Evolutionary conservation across 2,329 filamentous ascomycete genomes (phyloP).

Genomic region (Aspergillus sp.): DNA sequence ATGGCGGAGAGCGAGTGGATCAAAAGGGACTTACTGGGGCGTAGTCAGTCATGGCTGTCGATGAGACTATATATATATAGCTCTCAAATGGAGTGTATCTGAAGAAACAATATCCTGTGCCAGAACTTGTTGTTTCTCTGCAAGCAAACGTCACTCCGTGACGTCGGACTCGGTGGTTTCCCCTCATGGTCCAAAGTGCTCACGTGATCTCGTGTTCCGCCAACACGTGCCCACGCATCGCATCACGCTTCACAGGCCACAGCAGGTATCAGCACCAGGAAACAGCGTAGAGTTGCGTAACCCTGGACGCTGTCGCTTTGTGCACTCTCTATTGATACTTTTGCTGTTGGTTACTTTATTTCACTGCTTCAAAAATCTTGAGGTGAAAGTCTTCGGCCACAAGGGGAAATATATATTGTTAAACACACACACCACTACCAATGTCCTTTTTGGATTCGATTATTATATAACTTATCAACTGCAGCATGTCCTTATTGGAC

Average conservation of each 20-base stretch:
- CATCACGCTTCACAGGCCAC: not conserved
- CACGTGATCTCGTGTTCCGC: constrained; percentile 33
- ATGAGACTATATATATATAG: not conserved
- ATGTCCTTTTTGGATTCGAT: not conserved
- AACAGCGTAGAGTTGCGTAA: not conserved
- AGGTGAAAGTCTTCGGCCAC: not conserved
- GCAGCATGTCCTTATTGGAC: constrained; percentile 36
- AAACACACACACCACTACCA: not conserved
- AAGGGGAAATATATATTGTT: constrained; percentile 7
- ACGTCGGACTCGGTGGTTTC: not conserved
- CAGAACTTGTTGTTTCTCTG: not conserved
- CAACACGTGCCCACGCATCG: constrained; percentile 16
- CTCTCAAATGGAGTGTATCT: not conserved
- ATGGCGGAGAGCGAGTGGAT: constrained; percentile 1
- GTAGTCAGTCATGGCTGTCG: constrained; percentile 18
- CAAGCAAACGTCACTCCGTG: no score
- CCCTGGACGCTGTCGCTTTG: not conserved
- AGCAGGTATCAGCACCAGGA: not conserved
- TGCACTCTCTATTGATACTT: not conserved
- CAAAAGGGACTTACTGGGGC: constrained; percentile 17
- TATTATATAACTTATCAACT: not conserved
- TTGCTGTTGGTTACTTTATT: not conserved
- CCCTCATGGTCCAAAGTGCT: constrained; percentile 7
- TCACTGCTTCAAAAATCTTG: not conserved
- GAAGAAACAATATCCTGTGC: not conserved